A percentile compares a stretch with the other conserved stretches of the same genome.
Conservation (phyloP, 352 stramenopile species). For the Phytopythium kandeliae region DNA sequence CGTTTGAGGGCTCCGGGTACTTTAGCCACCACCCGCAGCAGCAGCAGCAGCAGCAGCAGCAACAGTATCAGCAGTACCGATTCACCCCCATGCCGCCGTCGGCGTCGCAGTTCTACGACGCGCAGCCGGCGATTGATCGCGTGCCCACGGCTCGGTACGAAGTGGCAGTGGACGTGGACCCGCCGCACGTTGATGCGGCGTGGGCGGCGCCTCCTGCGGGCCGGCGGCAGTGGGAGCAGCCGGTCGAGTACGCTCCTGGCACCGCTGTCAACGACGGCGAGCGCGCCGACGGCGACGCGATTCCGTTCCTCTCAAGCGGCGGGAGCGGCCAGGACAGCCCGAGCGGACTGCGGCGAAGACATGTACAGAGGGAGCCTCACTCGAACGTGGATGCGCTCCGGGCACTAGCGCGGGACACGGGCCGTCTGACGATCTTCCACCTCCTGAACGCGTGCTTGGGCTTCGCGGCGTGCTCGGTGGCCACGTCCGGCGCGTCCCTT, state of each 20-base stretch:
- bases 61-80: neutral
- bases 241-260: neutral
- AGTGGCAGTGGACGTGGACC: constrained; percentile 1
- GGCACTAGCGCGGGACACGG: constrained; percentile 8
- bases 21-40: neutral
- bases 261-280: neutral
- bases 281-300: neutral
- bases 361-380: neutral
- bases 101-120: constrained; percentile 1
- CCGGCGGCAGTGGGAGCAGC: neutral
- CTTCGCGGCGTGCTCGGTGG: constrained; percentile 33
- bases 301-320: neutral
- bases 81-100: constrained; percentile 3
- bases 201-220: neutral
- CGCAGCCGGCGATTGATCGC: neutral
- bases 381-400: neutral
- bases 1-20: no score
- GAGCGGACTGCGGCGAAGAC: neutral
- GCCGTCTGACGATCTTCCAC: constrained; percentile 51
- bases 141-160: constrained; percentile 1
- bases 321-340: neutral
- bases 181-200: neutral
- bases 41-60: neutral
- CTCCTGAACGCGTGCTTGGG: constrained; percentile 50
- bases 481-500: constrained; percentile 34